These are phyloP conservation scores for Quaeritorhiza haematococci DNA, from an alignment of 371 early-diverging fungal genomes.

Conservation along the genomic window DNA sequence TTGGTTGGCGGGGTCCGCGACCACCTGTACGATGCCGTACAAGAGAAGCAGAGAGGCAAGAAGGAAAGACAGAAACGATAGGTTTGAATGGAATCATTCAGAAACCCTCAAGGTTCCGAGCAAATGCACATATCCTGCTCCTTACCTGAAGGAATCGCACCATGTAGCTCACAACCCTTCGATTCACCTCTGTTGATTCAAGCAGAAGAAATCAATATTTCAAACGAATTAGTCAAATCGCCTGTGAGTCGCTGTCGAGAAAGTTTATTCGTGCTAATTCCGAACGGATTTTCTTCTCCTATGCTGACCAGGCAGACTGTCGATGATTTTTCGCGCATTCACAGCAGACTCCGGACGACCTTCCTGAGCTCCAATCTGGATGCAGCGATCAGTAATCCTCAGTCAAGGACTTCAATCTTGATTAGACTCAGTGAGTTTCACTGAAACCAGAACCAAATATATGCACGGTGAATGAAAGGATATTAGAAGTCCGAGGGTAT, in stretches of 20 bases:
- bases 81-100: not conserved
- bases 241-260: too few relatives aligned
- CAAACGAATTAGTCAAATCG: too few relatives aligned
- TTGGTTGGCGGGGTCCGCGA: slow-evolving; percentile 66
- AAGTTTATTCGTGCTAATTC: too few relatives aligned
- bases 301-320: slow-evolving; percentile 52
- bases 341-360: slow-evolving; percentile 26
- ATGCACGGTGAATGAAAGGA: too few relatives aligned
- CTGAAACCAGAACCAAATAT: not conserved
- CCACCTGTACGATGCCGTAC: slow-evolving; percentile 39
- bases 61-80: not conserved
- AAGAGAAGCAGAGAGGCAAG: not conserved
- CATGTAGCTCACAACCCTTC: slow-evolving; percentile 71
- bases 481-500: slow-evolving; percentile 84
- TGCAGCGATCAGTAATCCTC: slow-evolving; percentile 30
- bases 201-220: too few relatives aligned
- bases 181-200: slow-evolving; percentile 60
- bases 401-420: too few relatives aligned
- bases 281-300: too few relatives aligned
- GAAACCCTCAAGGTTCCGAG: not conserved
- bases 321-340: slow-evolving; percentile 56
- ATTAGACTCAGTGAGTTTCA: too few relatives aligned
- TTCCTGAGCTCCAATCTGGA: slow-evolving; percentile 28
- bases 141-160: slow-evolving; percentile 72
- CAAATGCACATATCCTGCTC: not conserved